Conservation (phyloP, 345 rosid species). For the Brassica nigra region DNA sequence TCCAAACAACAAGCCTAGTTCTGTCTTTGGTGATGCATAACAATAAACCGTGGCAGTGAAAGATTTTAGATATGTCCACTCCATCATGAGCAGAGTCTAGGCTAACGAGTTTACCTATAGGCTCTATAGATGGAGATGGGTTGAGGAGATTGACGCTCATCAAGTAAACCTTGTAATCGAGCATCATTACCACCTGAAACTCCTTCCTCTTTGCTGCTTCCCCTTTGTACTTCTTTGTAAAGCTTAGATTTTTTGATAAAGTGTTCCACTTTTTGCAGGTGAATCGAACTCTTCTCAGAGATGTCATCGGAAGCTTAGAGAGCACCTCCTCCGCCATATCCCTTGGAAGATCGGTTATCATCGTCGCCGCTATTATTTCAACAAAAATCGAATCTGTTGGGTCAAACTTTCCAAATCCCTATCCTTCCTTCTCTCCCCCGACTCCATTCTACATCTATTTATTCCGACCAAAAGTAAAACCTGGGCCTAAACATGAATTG, state of each 20-base stretch:
- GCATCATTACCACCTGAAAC: background rate
- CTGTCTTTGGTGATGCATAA: background rate
- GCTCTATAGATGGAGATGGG: background rate
- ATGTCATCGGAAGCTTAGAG: background rate
- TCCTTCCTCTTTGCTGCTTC: background rate
- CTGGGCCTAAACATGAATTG: background rate
- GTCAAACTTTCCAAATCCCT: background rate
- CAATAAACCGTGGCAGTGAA: background rate
- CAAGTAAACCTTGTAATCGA: background rate
- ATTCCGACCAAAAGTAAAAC: background rate
- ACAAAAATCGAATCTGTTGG: background rate
- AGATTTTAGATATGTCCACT: background rate
- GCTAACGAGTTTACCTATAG: background rate
- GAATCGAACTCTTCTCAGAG: background rate
- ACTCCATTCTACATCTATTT: background rate
- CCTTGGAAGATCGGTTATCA: background rate
- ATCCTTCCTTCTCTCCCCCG: background rate
- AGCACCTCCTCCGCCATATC: background rate
- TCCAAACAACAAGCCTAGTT: background rate
- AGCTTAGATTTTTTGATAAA: background rate
- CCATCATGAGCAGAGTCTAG: background rate
- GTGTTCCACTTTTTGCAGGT: background rate
- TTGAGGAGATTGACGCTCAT: background rate
- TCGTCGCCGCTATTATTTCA: background rate
- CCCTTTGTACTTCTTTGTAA: background rate